Evolutionary conservation across 164 flowering plant genomes (phyloP).

Genomic region (Euptelea pleiosperma): DNA sequence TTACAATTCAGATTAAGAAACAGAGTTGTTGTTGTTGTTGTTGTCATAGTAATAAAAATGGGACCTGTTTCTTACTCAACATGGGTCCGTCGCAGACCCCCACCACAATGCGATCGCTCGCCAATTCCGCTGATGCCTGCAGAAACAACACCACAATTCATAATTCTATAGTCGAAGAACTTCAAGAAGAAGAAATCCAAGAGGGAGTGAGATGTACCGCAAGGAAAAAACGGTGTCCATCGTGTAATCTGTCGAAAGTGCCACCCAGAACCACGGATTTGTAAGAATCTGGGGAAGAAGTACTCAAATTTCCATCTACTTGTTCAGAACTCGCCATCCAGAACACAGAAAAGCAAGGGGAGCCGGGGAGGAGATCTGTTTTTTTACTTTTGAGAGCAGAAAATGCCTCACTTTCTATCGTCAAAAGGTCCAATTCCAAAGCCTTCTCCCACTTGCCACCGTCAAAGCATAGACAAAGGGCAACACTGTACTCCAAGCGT

Average conservation of each 20-base stretch:
- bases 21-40: neutral
- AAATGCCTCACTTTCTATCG: no score
- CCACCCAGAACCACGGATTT: conserved; percentile 86
- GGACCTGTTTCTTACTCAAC: conserved; percentile 73
- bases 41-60: neutral
- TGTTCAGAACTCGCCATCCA: neutral
- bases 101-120: conserved; percentile 66
- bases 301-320: no score
- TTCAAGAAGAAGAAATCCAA: conserved; percentile 1
- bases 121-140: conserved; percentile 69
- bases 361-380: no score
- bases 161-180: neutral
- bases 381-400: no score
- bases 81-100: conserved; percentile 94
- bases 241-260: conserved; percentile 83
- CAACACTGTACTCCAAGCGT: no score
- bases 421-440: no score
- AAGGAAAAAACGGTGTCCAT: conserved; percentile 80
- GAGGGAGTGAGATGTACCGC: conserved; percentile 35
- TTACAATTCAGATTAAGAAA: neutral
- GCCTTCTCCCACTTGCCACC: no score
- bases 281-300: conserved; percentile 35
- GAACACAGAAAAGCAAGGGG: no score
- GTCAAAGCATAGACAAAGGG: no score
- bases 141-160: neutral